phyloP scores from a whole-genome alignment of 2,329 filamentous ascomycete genomes.

The Fusarium subtropicale region DNA sequence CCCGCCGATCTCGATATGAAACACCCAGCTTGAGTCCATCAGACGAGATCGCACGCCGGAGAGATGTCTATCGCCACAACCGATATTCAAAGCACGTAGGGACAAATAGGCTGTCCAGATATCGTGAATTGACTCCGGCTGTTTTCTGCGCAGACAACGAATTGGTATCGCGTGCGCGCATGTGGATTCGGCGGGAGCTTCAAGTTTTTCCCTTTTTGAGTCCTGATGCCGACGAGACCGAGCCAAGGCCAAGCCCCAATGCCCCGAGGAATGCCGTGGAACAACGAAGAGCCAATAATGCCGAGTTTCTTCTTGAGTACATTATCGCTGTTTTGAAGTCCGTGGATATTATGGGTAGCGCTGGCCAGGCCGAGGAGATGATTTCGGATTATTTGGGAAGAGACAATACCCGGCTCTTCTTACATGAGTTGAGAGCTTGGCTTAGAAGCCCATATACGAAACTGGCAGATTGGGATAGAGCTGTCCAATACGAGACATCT shows the following conservation, averaged over 20 bases:
- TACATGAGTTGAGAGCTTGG: slow-evolving; percentile 88
- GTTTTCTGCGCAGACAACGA: slow-evolving; percentile 72
- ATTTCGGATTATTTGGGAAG: slow-evolving; percentile 81
- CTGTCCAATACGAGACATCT: slow-evolving; percentile 73
- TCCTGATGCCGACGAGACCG: slow-evolving; percentile 40
- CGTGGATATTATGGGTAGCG: slow-evolving; percentile 82
- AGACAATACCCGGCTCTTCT: slow-evolving; percentile 77
- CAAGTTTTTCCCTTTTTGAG: slow-evolving; percentile 82
- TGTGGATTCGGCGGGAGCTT: slow-evolving; percentile 86
- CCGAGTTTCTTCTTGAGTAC: slow-evolving; percentile 88
- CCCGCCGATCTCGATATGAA: slow-evolving; percentile 15
- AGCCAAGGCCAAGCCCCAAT: slow-evolving; percentile 4
- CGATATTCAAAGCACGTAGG: slow-evolving; percentile 86
- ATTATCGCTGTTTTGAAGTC: slow-evolving; percentile 85
- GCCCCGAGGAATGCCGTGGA: slow-evolving; percentile 24
- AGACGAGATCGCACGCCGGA: slow-evolving; percentile 62
- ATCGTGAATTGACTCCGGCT: slow-evolving; percentile 77
- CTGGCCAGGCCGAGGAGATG: slow-evolving; percentile 82
- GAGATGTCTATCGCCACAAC: slow-evolving; percentile 76
- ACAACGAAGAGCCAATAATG: slow-evolving; percentile 68
- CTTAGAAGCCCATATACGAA: slow-evolving; percentile 81
- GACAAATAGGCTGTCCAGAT: slow-evolving; percentile 80
- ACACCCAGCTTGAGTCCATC: slow-evolving; percentile 15
- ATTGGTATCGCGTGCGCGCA: slow-evolving; percentile 79
- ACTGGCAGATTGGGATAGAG: slow-evolving; percentile 81